These are phyloP conservation scores for Populus hybrid DNA, from an alignment of 441 rosid species.

Conservation along the genomic window DNA sequence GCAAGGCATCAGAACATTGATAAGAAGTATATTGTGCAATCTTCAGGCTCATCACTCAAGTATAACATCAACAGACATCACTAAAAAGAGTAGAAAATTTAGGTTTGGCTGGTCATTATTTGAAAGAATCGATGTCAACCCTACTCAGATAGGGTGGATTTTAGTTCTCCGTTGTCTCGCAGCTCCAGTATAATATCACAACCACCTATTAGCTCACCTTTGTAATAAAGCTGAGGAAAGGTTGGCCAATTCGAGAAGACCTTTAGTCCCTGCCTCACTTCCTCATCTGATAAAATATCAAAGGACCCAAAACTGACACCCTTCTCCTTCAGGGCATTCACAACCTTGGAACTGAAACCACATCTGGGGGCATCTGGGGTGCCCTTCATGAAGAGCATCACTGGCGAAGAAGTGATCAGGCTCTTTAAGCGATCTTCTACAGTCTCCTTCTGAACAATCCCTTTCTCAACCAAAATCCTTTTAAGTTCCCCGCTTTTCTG, in stretches of 20 bases:
- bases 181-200: conserved; percentile 89
- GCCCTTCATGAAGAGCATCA: conserved; percentile 97
- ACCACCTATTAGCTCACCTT: conserved; percentile 93
- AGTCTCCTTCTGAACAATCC: conserved; percentile 41
- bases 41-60: conserved; percentile 3
- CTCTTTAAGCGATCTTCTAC: conserved; percentile 64
- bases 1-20: not conserved
- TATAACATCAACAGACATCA: conserved; percentile 13
- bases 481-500: conserved; percentile 88
- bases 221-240: conserved; percentile 86
- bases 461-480: conserved; percentile 60
- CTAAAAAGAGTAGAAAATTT: conserved; percentile 8
- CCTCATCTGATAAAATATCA: conserved; percentile 74
- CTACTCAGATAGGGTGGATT: conserved; percentile 71
- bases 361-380: conserved; percentile 82
- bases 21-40: conserved; percentile 3
- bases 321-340: conserved; percentile 66
- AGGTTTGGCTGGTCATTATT: not conserved
- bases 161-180: conserved; percentile 62
- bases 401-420: conserved; percentile 54
- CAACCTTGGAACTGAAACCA: conserved; percentile 93
- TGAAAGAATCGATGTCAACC: not conserved
- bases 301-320: conserved; percentile 68
- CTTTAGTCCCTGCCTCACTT: conserved; percentile 91
- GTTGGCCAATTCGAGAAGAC: conserved; percentile 93